Conservation (phyloP, 2,329 filamentous ascomycete species). For the Colletotrichum nymphaeae region DNA sequence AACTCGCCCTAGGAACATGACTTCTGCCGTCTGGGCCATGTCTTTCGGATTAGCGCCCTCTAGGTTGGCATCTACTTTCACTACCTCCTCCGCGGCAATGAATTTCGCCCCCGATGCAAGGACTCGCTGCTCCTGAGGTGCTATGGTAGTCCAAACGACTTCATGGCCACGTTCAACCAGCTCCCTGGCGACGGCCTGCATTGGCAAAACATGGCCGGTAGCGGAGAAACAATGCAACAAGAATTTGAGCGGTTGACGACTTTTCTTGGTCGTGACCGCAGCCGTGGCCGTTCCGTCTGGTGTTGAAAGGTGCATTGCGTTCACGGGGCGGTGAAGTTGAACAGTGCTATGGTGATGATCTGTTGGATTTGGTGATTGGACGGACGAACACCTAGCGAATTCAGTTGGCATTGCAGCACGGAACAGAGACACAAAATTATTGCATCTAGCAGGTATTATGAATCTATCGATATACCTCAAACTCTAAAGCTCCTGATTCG, state of each 20-base stretch:
- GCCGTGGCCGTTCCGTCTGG: not conserved
- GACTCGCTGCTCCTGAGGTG: conserved; percentile 47
- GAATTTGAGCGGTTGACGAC: conserved; percentile 43
- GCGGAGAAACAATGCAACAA: conserved; percentile 53
- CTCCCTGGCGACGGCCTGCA: conserved; percentile 51
- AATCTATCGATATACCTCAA: conserved; percentile 8
- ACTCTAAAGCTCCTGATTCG: conserved; percentile 26
- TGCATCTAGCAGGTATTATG: conserved; percentile 15
- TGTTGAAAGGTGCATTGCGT: conserved; percentile 22
- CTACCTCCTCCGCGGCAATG: conserved; percentile 44
- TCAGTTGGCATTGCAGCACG: not conserved
- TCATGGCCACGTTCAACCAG: conserved; percentile 51
- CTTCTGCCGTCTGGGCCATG: conserved; percentile 44
- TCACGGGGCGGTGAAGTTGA: not conserved
- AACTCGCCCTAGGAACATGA: conserved; percentile 42
- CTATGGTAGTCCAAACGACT: conserved; percentile 51
- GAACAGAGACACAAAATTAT: not conserved
- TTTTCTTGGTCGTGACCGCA: not conserved
- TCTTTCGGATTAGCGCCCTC: conserved; percentile 43
- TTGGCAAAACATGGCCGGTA: conserved; percentile 52
- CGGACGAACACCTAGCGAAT: conserved; percentile 23
- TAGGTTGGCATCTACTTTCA: conserved; percentile 45
- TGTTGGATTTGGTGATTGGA: conserved; percentile 20
- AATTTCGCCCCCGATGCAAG: conserved; percentile 48
- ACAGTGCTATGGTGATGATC: not conserved